Base-by-base conservation (phyloP, 768 basidiomycete genomes). In the Tricholoma saponaceum region DNA sequence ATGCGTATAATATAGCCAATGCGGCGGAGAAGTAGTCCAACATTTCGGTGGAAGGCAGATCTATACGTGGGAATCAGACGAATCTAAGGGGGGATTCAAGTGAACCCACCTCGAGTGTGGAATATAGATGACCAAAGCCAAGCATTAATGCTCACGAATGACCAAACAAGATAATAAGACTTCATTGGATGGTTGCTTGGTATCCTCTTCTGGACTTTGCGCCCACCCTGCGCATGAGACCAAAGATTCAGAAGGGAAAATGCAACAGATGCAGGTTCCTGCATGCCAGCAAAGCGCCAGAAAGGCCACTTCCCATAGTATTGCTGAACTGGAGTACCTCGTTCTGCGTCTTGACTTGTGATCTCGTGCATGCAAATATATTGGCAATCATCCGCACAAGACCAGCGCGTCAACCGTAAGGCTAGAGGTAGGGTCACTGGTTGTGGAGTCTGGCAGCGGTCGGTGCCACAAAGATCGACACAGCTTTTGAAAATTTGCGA, bases 291-390 rank as follows among this genome's bases (percentile, higher is more conserved):
- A 20, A 90, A 75, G 28, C 95, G 81, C 83, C 86, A 89, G 70
- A 99, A 98, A 0, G 95, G 92, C 96, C 96, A 98, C 76, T 98
- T 98, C 14, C 96, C 97, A 65, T 93, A 83, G 70, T 90, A 95
- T 63, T 97, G 95, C 44, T 90, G 82, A 1, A 90, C 72, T 2
- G 57, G 62, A 39, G 65, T 63, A 0, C 82, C 81, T 5, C 58
- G 63, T 30, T 62, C 52, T n/a, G 81, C 61, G 32, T 84, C 83
- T 7, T 72, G 66, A 60, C 84, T 80, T 4, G 91, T 93, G 35
- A 92, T 77, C 50, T 77, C 72, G 66, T 95, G 92, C 84, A 89
- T 92, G 74, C 97, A 99, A 3, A 67, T 70, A 68, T 99, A 99
- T 69, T 85, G 85, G 79, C 96, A 99, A 68, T 97, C 81, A 60